Evolutionary conservation across 768 basidiomycete species (phyloP).

Genomic region (Agrocybe pediades): DNA sequence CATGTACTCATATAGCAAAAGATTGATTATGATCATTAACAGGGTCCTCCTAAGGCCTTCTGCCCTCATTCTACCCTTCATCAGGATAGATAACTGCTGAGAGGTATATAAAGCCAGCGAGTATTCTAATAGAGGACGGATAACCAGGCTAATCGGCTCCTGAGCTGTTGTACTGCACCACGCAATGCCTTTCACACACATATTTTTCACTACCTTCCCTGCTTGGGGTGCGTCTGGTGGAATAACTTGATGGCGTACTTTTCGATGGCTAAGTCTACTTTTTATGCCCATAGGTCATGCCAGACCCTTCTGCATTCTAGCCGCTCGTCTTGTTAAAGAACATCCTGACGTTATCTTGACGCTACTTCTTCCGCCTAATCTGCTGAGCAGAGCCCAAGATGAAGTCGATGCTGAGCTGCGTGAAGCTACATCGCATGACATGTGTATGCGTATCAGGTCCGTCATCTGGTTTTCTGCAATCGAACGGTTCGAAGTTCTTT

Average conservation of each 20-base stretch:
- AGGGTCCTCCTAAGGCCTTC: too few relatives aligned
- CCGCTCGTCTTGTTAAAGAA: constrained; percentile 4
- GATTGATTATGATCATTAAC: too few relatives aligned
- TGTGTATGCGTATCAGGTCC: too few relatives aligned
- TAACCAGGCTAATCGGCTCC: too few relatives aligned
- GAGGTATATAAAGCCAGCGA: too few relatives aligned
- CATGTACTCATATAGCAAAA: too few relatives aligned
- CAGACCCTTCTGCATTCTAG: constrained; percentile 7
- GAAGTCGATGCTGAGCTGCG: not conserved
- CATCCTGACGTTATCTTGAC: constrained; percentile 1
- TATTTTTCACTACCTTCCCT: constrained; percentile 4
- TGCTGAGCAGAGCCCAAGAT: not conserved
- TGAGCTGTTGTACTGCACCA: too few relatives aligned
- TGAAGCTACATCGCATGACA: not conserved
- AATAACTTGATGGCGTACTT: not conserved
- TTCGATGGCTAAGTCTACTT: not conserved
- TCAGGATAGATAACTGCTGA: too few relatives aligned
- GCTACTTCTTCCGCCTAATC: not conserved
- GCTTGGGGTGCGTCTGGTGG: constrained; percentile 6
- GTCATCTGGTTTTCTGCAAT: too few relatives aligned
- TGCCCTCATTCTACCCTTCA: too few relatives aligned
- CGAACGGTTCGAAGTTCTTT: too few relatives aligned
- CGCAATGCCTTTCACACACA: not conserved
- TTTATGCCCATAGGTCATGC: not conserved
- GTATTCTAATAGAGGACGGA: too few relatives aligned